Conservation (phyloP, 176 grass and related monocot species). For the Puccinellia tenuiflora region DNA sequence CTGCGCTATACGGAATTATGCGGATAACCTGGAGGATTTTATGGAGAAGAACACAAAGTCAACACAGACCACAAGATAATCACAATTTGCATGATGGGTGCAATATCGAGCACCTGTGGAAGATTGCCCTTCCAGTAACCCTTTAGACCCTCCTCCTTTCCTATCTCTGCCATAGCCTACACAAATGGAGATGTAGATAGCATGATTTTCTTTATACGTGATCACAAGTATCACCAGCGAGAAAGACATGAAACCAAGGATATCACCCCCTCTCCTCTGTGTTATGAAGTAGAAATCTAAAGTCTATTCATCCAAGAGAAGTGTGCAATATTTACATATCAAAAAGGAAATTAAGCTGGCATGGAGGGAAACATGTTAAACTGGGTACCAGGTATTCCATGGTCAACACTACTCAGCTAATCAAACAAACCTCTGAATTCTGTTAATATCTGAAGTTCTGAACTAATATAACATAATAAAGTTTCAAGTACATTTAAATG, state of each 20-base stretch:
- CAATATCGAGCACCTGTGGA: constrained; percentile 62
- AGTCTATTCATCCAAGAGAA: background rate
- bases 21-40: constrained; percentile 69
- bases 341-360: background rate
- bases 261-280: background rate
- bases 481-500: background rate
- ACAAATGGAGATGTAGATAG: constrained; percentile 2
- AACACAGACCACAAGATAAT: constrained; percentile 11
- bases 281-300: background rate
- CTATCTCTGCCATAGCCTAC: constrained; percentile 72
- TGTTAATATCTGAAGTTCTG: background rate
- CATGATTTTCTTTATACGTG: background rate
- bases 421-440: background rate
- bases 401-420: background rate
- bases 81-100: background rate
- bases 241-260: background rate
- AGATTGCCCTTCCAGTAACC: constrained; percentile 99
- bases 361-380: background rate
- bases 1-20: constrained; percentile 87
- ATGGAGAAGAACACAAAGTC: constrained; percentile 18
- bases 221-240: background rate
- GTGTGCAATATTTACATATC: background rate
- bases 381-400: background rate
- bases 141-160: constrained; percentile 77
- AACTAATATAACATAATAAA: background rate